A percentile compares a stretch with the other conserved stretches of the same genome.
Evolutionary conservation across 495 filamentous ascomycete genomes (phyloP).

Genomic region (Penicillium pulvis): DNA sequence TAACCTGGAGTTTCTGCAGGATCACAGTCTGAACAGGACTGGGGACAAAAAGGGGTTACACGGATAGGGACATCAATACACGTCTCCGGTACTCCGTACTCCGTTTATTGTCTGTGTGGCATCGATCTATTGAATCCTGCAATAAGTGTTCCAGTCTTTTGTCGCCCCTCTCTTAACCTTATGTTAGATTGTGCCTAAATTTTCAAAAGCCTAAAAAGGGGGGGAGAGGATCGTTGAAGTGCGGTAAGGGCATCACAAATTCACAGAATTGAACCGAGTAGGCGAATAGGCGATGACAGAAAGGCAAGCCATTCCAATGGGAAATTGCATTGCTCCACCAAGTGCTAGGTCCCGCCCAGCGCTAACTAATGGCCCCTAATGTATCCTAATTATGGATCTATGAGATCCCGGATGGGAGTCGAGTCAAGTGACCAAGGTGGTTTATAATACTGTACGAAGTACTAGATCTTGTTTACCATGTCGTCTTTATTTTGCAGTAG

Average conservation of each 20-base stretch:
- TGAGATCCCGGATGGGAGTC: neutral
- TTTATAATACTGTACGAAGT: neutral
- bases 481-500: too few relatives aligned
- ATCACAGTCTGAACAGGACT: too few relatives aligned
- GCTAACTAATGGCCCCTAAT: neutral
- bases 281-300: conserved; percentile 18
- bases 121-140: conserved; percentile 13
- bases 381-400: conserved; percentile 4
- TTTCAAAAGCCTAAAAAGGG: conserved; percentile 1
- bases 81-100: conserved; percentile 2
- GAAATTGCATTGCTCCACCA: conserved; percentile 9
- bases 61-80: neutral
- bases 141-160: neutral
- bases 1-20: too few relatives aligned
- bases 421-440: neutral
- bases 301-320: conserved; percentile 15
- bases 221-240: neutral
- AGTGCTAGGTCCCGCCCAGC: neutral
- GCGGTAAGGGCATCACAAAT: conserved; percentile 6
- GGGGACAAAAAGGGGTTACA: neutral
- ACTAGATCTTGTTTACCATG: too few relatives aligned
- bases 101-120: conserved; percentile 11
- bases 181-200: neutral
- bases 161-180: conserved; percentile 1
- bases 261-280: neutral